These are phyloP conservation scores for Dioszegia crocea DNA, from an alignment of 768 basidiomycete species.

Conservation along the genomic window DNA sequence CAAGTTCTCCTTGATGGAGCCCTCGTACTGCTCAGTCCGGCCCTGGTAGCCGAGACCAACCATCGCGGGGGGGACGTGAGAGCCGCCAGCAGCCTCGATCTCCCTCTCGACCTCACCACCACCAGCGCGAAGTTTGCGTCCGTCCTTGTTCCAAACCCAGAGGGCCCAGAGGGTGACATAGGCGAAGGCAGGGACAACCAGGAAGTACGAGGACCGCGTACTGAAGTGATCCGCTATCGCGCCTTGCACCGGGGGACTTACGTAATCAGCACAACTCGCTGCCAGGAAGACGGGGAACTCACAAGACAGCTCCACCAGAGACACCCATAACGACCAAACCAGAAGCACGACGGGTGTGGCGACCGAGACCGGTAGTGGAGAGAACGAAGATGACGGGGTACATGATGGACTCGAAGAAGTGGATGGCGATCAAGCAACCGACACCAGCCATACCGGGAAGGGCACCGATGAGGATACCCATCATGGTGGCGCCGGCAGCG, in stretches of 20 bases:
- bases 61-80: conserved; percentile 18
- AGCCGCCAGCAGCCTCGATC: conserved; percentile 18
- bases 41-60: conserved; percentile 26
- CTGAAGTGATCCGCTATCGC: conserved; percentile 45
- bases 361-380: conserved; percentile 46
- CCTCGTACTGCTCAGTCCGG: conserved; percentile 6
- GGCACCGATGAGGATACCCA: conserved; percentile 57
- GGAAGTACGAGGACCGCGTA: conserved; percentile 39
- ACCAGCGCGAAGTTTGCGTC: conserved; percentile 21
- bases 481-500: conserved; percentile 56
- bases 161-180: conserved; percentile 41
- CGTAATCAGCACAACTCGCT: neutral
- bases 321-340: conserved; percentile 47
- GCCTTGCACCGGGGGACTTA: conserved; percentile 46
- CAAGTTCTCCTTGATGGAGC: conserved; percentile 23
- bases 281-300: neutral
- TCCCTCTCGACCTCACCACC: conserved; percentile 20
- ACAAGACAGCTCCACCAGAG: conserved; percentile 44
- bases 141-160: conserved; percentile 44
- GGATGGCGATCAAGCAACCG: conserved; percentile 61
- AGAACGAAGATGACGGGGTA: conserved; percentile 55
- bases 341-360: conserved; percentile 49
- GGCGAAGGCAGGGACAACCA: conserved; percentile 39
- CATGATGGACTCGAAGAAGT: conserved; percentile 66
- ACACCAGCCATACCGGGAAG: conserved; percentile 59